Base-by-base conservation (phyloP, 2,329 filamentous ascomycete genomes). In the Cryphonectria nitschkei region DNA sequence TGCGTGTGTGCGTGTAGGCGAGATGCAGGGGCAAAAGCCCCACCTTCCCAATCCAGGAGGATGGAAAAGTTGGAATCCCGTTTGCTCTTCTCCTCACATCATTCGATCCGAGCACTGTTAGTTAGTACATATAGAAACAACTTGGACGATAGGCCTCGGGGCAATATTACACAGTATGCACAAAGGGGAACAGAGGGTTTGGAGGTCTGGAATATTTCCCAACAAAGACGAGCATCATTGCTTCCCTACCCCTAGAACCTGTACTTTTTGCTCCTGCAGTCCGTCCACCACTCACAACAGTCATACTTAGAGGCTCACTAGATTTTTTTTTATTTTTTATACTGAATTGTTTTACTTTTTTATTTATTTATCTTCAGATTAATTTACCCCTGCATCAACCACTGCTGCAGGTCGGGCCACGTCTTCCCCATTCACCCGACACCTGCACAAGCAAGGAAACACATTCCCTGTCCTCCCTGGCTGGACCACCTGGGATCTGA, bases 41-140 rank as follows among this genome's bases (percentile, higher is more conserved):
- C 64, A 56, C 64, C 64, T 66, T 66, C 50, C 64, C 64, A 8
- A 66, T 66, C 13, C 50, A 65, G 63, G 26, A 56, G n/a, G 32
- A 66, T 56, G 64, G 64, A 26, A 54, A 54, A 66, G 43, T 54
- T 16, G 54, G 29, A 58, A 58, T 58, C 16, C 54, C 54, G 54
- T 58, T 6, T 58, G 4, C 11, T 29, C 3, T 56, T 29, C 5
- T 11, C n/a, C 46, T 19, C 19, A 46, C 43, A n/a, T 19, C 46
- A 39, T 50, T n/a, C n/a, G 46, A 50, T n/a, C 4, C 11, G 46
- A 50, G 46, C 19, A 50, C 2, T 50, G 37, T 39, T 13, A 34
- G 22, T n/a, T 22, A 50, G 46, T n/a, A n/a, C 22, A 39, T 39
- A 39, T 9, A 39, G 37, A 50, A 22, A 50, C 46, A 50, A 6